phyloP scores from a whole-genome alignment of 768 basidiomycete genomes.

The Termitomyces sp. region DNA sequence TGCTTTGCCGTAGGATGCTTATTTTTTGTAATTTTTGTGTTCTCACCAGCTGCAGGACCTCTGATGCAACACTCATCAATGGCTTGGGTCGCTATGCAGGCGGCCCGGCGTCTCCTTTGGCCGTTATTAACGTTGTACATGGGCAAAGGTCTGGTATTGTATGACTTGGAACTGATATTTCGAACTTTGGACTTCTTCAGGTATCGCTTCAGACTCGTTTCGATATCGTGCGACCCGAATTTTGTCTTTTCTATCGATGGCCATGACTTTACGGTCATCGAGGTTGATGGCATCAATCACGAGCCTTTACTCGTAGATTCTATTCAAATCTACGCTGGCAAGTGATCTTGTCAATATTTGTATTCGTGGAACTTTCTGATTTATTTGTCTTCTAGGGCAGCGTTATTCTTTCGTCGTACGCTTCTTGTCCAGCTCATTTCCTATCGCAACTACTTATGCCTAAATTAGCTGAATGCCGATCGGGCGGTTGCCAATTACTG shows the following conservation, averaged over 20 bases:
- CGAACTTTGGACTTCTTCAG: background rate
- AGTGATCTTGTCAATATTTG: conserved; percentile 17
- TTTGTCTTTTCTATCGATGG: conserved; percentile 33
- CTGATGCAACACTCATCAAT: conserved; percentile 37
- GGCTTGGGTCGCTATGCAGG: conserved; percentile 34
- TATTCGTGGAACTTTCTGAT: background rate
- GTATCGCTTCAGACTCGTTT: conserved; percentile 48
- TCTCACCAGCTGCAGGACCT: background rate
- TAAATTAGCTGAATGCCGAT: conserved; percentile 20
- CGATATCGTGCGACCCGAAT: conserved; percentile 38
- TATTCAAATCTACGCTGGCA: conserved; percentile 34
- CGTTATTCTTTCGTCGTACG: background rate
- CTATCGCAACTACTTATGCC: background rate
- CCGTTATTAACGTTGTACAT: conserved; percentile 31
- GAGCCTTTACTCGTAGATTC: conserved; percentile 27
- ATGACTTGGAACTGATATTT: no score
- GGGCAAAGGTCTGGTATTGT: conserved; percentile 20
- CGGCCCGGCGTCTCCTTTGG: conserved; percentile 26
- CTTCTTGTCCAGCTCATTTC: background rate
- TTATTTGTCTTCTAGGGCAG: background rate
- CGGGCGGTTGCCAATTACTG: conserved; percentile 42
- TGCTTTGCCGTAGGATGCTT: background rate
- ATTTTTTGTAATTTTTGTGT: background rate
- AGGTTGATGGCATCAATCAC: conserved; percentile 30
- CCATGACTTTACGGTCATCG: conserved; percentile 33